Evolutionary conservation across 148 eudicot genomes (phyloP).

Genomic region (Polygonum maritimum): DNA sequence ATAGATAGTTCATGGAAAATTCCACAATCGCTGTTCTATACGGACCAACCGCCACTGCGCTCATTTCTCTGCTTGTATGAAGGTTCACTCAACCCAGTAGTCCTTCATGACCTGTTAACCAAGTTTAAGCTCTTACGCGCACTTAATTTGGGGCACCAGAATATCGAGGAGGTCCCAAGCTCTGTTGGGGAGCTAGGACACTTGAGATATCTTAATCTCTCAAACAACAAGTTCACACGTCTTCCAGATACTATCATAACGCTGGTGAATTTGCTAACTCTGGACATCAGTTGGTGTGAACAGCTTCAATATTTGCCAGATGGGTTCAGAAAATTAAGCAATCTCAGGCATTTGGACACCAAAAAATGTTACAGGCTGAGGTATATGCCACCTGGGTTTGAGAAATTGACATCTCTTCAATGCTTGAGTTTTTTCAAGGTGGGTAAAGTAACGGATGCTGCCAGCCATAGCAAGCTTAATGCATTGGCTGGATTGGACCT

Average conservation of each 20-base stretch:
- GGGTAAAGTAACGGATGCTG: not conserved
- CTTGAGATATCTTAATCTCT: conserved; percentile 31
- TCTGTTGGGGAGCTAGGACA: not conserved
- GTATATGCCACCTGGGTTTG: conserved; percentile 12
- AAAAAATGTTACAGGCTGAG: conserved; percentile 7
- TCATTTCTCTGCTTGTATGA: not conserved
- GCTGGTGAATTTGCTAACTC: conserved; percentile 23
- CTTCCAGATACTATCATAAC: conserved; percentile 19
- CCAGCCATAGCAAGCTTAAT: not conserved
- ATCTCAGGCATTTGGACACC: conserved; percentile 16
- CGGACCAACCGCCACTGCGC: not conserved
- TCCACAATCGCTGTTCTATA: not conserved
- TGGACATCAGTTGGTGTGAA: not conserved
- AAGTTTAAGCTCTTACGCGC: not conserved
- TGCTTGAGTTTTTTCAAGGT: not conserved
- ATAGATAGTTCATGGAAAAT: not conserved
- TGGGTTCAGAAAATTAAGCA: conserved; percentile 3
- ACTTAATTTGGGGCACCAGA: not conserved
- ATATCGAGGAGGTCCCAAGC: not conserved
- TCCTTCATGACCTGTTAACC: not conserved
- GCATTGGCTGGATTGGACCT: not conserved
- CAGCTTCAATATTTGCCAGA: conserved; percentile 11
- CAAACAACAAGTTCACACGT: not conserved
- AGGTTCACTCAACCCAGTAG: not conserved
- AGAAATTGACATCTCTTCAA: conserved; percentile 11